Conservation (phyloP, 139 green algal species). For the Asterochloris erici region DNA sequence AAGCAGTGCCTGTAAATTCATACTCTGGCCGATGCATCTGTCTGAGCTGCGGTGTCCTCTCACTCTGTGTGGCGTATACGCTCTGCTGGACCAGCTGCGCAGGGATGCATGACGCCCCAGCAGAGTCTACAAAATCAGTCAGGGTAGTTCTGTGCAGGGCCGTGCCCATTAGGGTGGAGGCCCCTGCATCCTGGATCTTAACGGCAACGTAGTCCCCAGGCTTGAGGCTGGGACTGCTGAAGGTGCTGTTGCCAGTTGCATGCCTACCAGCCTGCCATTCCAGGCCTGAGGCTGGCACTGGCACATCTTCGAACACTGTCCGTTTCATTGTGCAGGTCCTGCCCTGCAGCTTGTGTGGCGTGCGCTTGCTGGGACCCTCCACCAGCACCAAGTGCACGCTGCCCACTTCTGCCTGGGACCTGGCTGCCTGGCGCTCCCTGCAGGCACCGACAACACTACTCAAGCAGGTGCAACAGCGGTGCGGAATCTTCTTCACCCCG, state of each 20-base stretch:
- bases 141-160: constrained; percentile 46
- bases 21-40: no score
- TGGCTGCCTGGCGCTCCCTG: not conserved
- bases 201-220: constrained; percentile 67
- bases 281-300: not conserved
- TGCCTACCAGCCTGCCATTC: not conserved
- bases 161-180: constrained; percentile 35
- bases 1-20: no score
- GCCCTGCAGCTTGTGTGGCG: constrained; percentile 41
- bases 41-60: no score
- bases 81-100: no score
- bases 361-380: constrained; percentile 51
- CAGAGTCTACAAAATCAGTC: constrained; percentile 36
- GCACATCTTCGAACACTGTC: constrained; percentile 42
- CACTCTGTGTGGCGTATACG: no score
- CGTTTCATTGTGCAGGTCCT: constrained; percentile 69
- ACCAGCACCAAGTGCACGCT: constrained; percentile 62
- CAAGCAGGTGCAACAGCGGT: no score
- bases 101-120: no score
- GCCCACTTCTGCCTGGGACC: constrained; percentile 44
- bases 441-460: no score
- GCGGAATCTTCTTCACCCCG: no score
- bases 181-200: constrained; percentile 17
- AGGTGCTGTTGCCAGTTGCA: not conserved
- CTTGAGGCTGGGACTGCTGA: constrained; percentile 16